Base-by-base conservation (phyloP, 257 asterid species). In the Pogostemon cablin region DNA sequence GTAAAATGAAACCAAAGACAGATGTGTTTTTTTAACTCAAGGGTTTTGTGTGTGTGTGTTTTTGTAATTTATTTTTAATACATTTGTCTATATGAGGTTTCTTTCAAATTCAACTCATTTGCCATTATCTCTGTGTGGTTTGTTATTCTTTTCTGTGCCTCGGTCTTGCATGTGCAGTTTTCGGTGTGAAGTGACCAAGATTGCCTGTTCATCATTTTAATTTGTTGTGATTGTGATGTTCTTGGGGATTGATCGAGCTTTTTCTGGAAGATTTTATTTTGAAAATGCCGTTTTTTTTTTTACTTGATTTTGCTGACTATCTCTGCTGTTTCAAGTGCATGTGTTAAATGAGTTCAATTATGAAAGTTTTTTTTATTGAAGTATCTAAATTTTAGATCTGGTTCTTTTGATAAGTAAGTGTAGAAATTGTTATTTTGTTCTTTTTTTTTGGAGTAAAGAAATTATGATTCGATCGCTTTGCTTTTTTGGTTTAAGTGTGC, bases 131-230 rank as follows among this genome's bases (percentile, higher is more conserved):
- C 1, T 17, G 6, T 32, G 32, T 67, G 5, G 47, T 41, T 4
- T 39, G 8, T 56, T 40, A 10, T 7, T 60, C 5, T 67, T 55
- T 7, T 44, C 17, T 61, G 39, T 65, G 72, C 53, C 7, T 11
- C 15, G 44, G 17, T 43, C 9, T 49, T 67, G 75, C 81, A 62
- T 72, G 68, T 62, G 68, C 8, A 34, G 15, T 65, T 76, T n/a
- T 58, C 6, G 42, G 3, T 59, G 40, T 10, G 47, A 67, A 42
- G 60, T 8, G 67, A 52, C 61, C 53, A 20, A 58, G 50, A 59
- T 52, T 66, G 42, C 15, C 58, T 46, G 54, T 35, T 38, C 34
- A 11, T 20, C 7, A 6, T 17, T 17, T 59, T 5, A 47, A 17
- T 10, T 4, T 20, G 5, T 5, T 54, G 5, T 9, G 65, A 17